phyloP scores from a whole-genome alignment of 768 basidiomycete genomes.

The Lactarius tabidus region DNA sequence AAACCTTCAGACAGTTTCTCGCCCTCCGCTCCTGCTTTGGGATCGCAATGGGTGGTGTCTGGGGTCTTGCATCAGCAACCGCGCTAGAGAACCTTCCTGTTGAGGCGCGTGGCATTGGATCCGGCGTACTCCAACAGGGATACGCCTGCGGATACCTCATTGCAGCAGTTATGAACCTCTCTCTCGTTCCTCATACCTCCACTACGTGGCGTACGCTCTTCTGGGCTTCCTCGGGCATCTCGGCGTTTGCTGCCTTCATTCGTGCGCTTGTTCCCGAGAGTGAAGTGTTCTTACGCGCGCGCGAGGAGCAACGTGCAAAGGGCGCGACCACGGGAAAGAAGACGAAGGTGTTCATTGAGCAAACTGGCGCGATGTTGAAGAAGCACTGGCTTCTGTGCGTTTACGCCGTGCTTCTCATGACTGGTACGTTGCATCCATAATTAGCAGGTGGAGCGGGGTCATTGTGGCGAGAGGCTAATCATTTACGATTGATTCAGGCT shows the following conservation, averaged over 20 bases:
- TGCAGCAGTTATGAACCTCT: slow-evolving; percentile 79
- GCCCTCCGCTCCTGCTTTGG: slow-evolving; percentile 84
- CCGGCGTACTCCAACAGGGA: slow-evolving; percentile 84
- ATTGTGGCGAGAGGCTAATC: background rate
- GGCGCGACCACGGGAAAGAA: slow-evolving; percentile 44
- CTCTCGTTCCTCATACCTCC: slow-evolving; percentile 42
- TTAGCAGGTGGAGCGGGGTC: background rate
- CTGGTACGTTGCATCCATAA: slow-evolving; percentile 33
- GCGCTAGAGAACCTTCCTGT: slow-evolving; percentile 88
- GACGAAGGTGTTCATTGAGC: slow-evolving; percentile 66
- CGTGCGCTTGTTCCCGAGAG: slow-evolving; percentile 76
- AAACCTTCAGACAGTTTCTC: slow-evolving; percentile 74
- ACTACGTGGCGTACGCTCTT: slow-evolving; percentile 70
- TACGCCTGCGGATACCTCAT: slow-evolving; percentile 88
- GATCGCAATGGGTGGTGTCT: slow-evolving; percentile 85
- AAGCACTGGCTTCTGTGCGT: slow-evolving; percentile 80
- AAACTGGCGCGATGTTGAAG: slow-evolving; percentile 73
- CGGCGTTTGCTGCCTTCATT: slow-evolving; percentile 62
- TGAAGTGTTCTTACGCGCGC: slow-evolving; percentile 63
- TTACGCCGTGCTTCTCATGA: slow-evolving; percentile 85
- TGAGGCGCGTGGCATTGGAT: slow-evolving; percentile 80
- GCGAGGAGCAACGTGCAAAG: slow-evolving; percentile 45
- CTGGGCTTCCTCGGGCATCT: slow-evolving; percentile 76
- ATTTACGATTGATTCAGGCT: slow-evolving; percentile 30
- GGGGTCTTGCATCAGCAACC: slow-evolving; percentile 79